Conservation (phyloP, 371 early-diverging fungal genomes). For the Coemansia sp. region DNA sequence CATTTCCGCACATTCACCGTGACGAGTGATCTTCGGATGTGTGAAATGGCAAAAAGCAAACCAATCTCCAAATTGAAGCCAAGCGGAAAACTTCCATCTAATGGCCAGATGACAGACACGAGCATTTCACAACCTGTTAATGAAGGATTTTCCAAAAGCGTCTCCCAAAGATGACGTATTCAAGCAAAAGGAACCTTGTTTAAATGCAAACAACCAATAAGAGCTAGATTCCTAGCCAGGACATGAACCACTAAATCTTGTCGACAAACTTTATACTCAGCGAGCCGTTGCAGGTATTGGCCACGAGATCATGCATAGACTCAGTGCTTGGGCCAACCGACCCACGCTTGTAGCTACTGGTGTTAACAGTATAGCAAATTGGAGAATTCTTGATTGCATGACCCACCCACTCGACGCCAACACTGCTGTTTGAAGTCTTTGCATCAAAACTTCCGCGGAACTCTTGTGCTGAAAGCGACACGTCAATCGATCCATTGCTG, state of each 20-base stretch:
- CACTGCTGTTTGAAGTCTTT: slow-evolving; percentile 18
- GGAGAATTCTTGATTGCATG: not conserved
- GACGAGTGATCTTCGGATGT: too few relatives aligned
- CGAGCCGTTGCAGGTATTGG: slow-evolving; percentile 29
- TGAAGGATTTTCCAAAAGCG: too few relatives aligned
- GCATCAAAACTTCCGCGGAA: slow-evolving; percentile 38
- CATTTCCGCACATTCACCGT: too few relatives aligned
- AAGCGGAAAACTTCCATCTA: too few relatives aligned
- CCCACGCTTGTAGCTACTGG: slow-evolving; percentile 27
- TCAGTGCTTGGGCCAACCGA: slow-evolving; percentile 9
- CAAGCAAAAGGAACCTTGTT: too few relatives aligned
- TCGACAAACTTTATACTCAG: slow-evolving; percentile 7
- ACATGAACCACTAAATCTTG: not conserved
- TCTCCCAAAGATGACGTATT: too few relatives aligned
- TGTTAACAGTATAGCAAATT: slow-evolving; percentile 19
- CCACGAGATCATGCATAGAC: slow-evolving; percentile 25
- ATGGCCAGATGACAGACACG: too few relatives aligned
- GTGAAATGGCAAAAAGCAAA: too few relatives aligned
- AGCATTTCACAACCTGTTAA: too few relatives aligned
- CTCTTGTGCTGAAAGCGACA: slow-evolving; percentile 15
- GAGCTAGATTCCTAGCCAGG: too few relatives aligned
- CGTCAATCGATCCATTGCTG: slow-evolving; percentile 19
- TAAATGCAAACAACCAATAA: not conserved
- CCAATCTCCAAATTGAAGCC: too few relatives aligned
- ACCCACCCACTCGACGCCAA: slow-evolving; percentile 2